Percentiles rank a stretch among this genome's conserved stretches.
Conservation (phyloP, 116 monocot species). For the Phalaenopsis hybrid region DNA sequence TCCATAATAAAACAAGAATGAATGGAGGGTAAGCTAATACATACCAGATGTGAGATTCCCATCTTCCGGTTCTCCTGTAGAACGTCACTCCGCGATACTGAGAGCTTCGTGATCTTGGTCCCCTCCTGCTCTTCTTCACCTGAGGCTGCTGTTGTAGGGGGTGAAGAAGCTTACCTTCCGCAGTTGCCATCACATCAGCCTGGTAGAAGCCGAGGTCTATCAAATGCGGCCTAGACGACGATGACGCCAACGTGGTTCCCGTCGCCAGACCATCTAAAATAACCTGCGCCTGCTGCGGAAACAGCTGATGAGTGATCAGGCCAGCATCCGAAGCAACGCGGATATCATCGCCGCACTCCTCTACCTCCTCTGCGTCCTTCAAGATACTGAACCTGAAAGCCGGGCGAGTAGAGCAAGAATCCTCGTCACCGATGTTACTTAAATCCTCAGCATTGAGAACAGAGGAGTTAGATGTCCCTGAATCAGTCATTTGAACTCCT, state of each 20-base stretch:
- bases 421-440: slow-evolving; percentile 27
- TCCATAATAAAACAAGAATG: neutral
- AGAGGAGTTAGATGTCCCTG: slow-evolving; percentile 52
- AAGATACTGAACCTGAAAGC: slow-evolving; percentile 41
- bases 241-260: slow-evolving; percentile 8
- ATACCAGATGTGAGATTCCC: slow-evolving; percentile 96
- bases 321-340: slow-evolving; percentile 21
- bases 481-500: slow-evolving; percentile 17
- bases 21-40: neutral
- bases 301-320: neutral
- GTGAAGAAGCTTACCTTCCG: slow-evolving; percentile 13
- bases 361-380: slow-evolving; percentile 18
- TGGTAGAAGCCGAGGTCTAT: slow-evolving; percentile 20
- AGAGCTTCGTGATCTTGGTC: slow-evolving; percentile 78
- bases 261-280: neutral
- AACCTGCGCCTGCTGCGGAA: neutral
- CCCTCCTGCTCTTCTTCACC: slow-evolving; percentile 78
- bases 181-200: neutral
- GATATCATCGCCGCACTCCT: slow-evolving; percentile 26
- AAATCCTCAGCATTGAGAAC: slow-evolving; percentile 49
- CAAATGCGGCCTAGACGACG: slow-evolving; percentile 5
- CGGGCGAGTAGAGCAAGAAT: slow-evolving; percentile 21
- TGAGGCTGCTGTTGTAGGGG: slow-evolving; percentile 28
- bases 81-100: slow-evolving; percentile 91
- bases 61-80: slow-evolving; percentile 84